Evolutionary conservation across 2,329 filamentous ascomycete species (phyloP).

Genomic region (Trichoderma polysporum): DNA sequence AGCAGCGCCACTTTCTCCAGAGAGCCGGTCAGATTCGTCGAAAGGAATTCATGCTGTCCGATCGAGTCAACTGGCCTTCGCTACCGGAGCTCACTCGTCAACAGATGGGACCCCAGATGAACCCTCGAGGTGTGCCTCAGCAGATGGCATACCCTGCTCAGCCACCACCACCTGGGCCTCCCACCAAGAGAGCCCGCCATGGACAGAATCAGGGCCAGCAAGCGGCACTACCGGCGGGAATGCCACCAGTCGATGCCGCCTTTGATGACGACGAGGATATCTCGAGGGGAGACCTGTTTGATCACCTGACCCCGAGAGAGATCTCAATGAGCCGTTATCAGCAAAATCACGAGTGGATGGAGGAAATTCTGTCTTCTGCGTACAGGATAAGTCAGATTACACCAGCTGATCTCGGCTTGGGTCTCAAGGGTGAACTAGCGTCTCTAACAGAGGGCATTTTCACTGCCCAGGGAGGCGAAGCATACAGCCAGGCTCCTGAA

Average conservation of each 20-base stretch:
- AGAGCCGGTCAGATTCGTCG: constrained; percentile 77
- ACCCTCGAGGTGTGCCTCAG: constrained; percentile 53
- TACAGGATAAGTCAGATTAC: constrained; percentile 83
- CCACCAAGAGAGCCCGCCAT: constrained; percentile 55
- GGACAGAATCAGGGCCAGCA: constrained; percentile 43
- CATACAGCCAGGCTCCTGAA: constrained; percentile 46
- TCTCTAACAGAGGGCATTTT: constrained; percentile 83
- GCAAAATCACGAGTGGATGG: constrained; percentile 99
- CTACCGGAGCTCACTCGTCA: constrained; percentile 60
- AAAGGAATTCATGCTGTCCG: constrained; percentile 93
- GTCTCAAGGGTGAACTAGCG: constrained; percentile 78
- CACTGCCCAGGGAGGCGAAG: constrained; percentile 58
- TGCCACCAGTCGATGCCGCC: constrained; percentile 41
- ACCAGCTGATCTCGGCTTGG: constrained; percentile 82
- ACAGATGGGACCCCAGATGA: constrained; percentile 50
- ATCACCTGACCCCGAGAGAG: constrained; percentile 84
- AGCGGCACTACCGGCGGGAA: constrained; percentile 29
- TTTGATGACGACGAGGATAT: constrained; percentile 91
- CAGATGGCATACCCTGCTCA: constrained; percentile 63
- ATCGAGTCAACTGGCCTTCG: constrained; percentile 85
- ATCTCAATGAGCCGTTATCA: constrained; percentile 84
- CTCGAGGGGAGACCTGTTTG: constrained; percentile 82
- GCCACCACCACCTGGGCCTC: constrained; percentile 47
- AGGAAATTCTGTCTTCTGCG: constrained; percentile 89
- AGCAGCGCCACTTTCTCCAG: constrained; percentile 64